Evolutionary conservation across 2,329 filamentous ascomycete species (phyloP), one percentile per base, ranked within the genome.

Genomic region (Penicillium brevicompactum): DNA sequence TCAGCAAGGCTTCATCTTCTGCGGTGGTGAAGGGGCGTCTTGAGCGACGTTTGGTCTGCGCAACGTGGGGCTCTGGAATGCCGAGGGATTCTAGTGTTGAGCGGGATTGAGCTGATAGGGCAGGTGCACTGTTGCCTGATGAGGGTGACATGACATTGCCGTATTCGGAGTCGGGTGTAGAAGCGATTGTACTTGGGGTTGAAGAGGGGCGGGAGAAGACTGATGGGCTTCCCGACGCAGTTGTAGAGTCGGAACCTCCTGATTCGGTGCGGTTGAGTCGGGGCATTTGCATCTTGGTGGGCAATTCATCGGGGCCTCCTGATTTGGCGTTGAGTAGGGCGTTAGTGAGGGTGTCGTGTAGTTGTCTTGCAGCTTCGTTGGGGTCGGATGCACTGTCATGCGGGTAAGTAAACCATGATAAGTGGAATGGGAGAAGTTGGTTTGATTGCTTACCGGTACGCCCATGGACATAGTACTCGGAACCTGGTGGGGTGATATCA

Each of bases 1-100:
- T 79, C 1, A 86, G 70, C 0, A 88, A 67, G 24, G 83, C 81
- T 44, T 79, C 75, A 60, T 88, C 85, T 70, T 87, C 85, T 18
- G 75, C 71, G 0, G 75, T 70, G 0, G 81, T 85, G 63, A 86
- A 88, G 7, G 76, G 78, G 3, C 79, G 79, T 8, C 84, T 80
- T 42, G 77, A 78, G 27, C 84, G 79, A 31, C 84, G 78, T 50
- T 76, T 76, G 8, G 73, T 74, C 62, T 80, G 80, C n/a, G 63
- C 61, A 30, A 72, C 66, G 46, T 83, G 82, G 1, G 81, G 77
- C 49, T 78, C 75, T 9, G 76, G 71, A 14, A 84, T 79, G 2
- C 80, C 82, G 24, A 83, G 72, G 6, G 69, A 71, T 41, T 60
- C 70, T 1, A 75, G 55, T 1, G 70, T 68, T 9, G 66, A 66